A percentile compares a stretch with the other conserved stretches of the same genome.
Evolutionary conservation across 176 grass and related monocot species (phyloP).

Genomic region (Hyparrhenia diplandra): DNA sequence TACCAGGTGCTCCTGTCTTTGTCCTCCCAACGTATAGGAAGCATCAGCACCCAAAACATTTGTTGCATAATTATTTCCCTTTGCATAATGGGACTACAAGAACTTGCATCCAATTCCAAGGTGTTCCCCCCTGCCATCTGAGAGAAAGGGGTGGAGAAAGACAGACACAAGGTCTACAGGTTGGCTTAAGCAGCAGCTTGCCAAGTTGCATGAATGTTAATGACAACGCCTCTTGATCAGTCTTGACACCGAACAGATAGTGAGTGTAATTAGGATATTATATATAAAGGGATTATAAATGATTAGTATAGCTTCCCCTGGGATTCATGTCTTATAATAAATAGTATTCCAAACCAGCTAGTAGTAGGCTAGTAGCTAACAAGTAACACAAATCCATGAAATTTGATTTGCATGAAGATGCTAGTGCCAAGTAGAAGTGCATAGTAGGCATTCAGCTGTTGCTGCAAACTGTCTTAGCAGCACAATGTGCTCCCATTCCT

Average conservation of each 20-base stretch:
- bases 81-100: too few relatives aligned
- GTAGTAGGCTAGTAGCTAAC: neutral
- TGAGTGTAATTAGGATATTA: neutral
- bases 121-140: too few relatives aligned
- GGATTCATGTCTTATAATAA: constrained; percentile 3
- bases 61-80: too few relatives aligned
- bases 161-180: neutral
- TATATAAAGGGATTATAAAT: too few relatives aligned
- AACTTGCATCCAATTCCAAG: too few relatives aligned
- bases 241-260: neutral
- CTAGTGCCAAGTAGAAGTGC: neutral
- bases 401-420: constrained; percentile 10
- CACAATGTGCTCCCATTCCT: neutral
- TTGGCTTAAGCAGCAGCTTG: neutral
- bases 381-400: neutral
- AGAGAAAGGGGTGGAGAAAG: too few relatives aligned
- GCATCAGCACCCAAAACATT: neutral
- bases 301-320: too few relatives aligned
- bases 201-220: constrained; percentile 31
- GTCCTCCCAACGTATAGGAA: neutral
- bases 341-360: neutral
- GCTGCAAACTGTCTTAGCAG: constrained; percentile 6
- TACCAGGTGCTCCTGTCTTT: neutral
- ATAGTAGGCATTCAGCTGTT: neutral
- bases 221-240: neutral